These are phyloP conservation scores for Fusarium liriodendri DNA, from an alignment of 2,329 filamentous ascomycete genomes.

Conservation along the genomic window DNA sequence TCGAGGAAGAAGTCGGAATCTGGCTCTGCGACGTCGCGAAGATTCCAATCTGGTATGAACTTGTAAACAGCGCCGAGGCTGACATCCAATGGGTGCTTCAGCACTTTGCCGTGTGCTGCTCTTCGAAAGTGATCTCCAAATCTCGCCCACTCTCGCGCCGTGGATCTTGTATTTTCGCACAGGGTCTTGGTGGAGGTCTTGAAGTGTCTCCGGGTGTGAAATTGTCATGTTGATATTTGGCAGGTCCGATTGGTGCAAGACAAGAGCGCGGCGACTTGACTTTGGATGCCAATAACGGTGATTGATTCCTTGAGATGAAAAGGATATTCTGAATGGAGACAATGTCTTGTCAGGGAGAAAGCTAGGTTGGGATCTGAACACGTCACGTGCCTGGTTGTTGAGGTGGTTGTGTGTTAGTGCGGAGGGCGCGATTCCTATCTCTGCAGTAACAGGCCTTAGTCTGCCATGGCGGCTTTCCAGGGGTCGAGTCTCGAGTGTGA, in stretches of 20 bases:
- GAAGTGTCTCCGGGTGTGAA: background rate
- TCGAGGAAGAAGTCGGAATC: constrained; percentile 52
- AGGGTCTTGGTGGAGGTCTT: constrained; percentile 52
- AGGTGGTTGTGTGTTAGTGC: background rate
- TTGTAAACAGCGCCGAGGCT: constrained; percentile 52
- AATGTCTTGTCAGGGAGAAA: background rate
- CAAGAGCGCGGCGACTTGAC: background rate
- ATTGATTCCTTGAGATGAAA: background rate
- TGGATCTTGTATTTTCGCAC: constrained; percentile 47
- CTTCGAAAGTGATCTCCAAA: constrained; percentile 5
- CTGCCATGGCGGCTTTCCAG: background rate
- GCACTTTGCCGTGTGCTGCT: constrained; percentile 46
- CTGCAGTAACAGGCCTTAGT: background rate
- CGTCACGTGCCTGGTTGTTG: background rate
- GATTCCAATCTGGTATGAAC: constrained; percentile 57
- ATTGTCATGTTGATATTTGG: background rate
- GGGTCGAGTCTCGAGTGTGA: background rate
- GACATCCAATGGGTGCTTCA: constrained; percentile 49
- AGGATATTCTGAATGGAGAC: background rate
- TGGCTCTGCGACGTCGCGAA: constrained; percentile 52
- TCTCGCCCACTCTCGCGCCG: too few relatives aligned
- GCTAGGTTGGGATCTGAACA: background rate
- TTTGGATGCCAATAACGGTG: background rate
- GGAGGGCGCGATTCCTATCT: background rate
- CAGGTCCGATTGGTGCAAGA: background rate